phyloP scores from a whole-genome alignment of 345 rosid species.

The Camelina neglecta region DNA sequence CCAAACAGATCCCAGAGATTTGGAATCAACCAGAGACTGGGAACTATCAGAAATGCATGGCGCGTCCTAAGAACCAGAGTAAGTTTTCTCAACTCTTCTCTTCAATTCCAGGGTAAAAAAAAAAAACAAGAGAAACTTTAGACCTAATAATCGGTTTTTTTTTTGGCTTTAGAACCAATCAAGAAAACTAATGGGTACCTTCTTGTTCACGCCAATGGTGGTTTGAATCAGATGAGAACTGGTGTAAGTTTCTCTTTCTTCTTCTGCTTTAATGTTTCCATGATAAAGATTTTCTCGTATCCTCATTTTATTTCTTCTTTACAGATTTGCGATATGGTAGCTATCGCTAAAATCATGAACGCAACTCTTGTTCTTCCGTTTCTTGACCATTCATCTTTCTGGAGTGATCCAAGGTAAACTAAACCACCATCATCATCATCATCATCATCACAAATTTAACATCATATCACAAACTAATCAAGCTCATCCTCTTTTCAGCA shows the following conservation, averaged over 20 bases:
- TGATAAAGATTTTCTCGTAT: background rate
- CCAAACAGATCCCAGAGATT: slow-evolving; percentile 50
- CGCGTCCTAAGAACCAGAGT: slow-evolving; percentile 54
- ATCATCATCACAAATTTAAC: background rate
- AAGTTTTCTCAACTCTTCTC: slow-evolving; percentile 14
- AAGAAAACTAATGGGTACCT: slow-evolving; percentile 59
- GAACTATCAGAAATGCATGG: slow-evolving; percentile 53
- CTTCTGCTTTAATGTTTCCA: background rate
- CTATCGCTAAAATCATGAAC: slow-evolving; percentile 73
- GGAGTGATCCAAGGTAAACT: slow-evolving; percentile 80
- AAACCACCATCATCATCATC: background rate
- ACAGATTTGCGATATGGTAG: slow-evolving; percentile 84
- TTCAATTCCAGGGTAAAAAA: background rate
- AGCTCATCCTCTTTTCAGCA: slow-evolving; percentile 43
- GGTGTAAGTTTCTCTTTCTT: slow-evolving; percentile 53
- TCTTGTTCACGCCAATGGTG: slow-evolving; percentile 79
- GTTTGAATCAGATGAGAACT: slow-evolving; percentile 86
- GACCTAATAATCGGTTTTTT: background rate
- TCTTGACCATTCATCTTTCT: slow-evolving; percentile 73
- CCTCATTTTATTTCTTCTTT: slow-evolving; percentile 6
- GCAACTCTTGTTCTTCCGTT: slow-evolving; percentile 72
- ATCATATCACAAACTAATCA: background rate
- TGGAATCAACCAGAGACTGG: slow-evolving; percentile 58
- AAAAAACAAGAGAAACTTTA: background rate
- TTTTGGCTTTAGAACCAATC: background rate